Evolutionary conservation across 176 grass and related monocot genomes (phyloP).

Genomic region (bread wheat (Triticum aestivum)): IWGSC_CS_RefSeq_v2.1 NC_057803.1:72886406-72886905

Average conservation of each 20-base stretch:
- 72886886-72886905: background rate
- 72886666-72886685: conserved; percentile 73
- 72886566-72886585: conserved; percentile 89
- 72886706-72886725: conserved; percentile 77
- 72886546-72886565: conserved; percentile 53
- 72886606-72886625: conserved; percentile 79
- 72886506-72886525: conserved; percentile 4
- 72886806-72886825: background rate
- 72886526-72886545: background rate
- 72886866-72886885: background rate
- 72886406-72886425: conserved; percentile 44
- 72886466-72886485: background rate
- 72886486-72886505: background rate
- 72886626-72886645: conserved; percentile 68
- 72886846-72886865: background rate
- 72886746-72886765: conserved; percentile 93
- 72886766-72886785: background rate
- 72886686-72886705: conserved; percentile 64
- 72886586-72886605: conserved; percentile 63
- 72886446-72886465: conserved; percentile 79
- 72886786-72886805: background rate
- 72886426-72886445: conserved; percentile 50
- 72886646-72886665: conserved; percentile 73
- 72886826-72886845: background rate
- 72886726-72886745: conserved; percentile 87